phyloP scores from a whole-genome alignment of 345 rosid species.

The Arabis alpina region DNA sequence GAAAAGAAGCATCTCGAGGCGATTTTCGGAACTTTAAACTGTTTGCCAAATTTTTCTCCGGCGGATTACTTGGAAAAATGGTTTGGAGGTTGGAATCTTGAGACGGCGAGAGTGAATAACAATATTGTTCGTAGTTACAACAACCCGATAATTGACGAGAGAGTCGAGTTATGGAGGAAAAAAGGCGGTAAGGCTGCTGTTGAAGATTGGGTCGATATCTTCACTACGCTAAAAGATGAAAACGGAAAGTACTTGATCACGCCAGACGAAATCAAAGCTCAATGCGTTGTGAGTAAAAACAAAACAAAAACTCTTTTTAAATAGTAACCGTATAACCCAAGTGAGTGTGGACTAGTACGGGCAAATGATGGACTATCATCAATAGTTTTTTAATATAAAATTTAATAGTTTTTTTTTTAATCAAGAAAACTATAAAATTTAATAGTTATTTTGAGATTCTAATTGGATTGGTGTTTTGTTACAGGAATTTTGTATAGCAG shows the following conservation, averaged over 20 bases:
- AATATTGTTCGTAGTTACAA: slow-evolving; percentile 40
- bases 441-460: neutral
- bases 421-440: no score
- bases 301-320: no score
- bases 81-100: slow-evolving; percentile 42
- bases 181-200: slow-evolving; percentile 34
- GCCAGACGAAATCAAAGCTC: slow-evolving; percentile 42
- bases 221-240: slow-evolving; percentile 41
- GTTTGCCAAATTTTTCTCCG: slow-evolving; percentile 23
- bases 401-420: no score
- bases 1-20: slow-evolving; percentile 39
- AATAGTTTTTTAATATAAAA: no score
- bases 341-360: no score
- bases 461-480: neutral
- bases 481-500: slow-evolving; percentile 51
- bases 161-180: slow-evolving; percentile 36
- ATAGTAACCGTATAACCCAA: no score
- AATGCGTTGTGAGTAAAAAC: slow-evolving; percentile 35
- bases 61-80: slow-evolving; percentile 30
- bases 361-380: no score
- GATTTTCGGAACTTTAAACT: slow-evolving; percentile 26
- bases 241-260: slow-evolving; percentile 38
- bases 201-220: slow-evolving; percentile 43
- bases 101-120: slow-evolving; percentile 21
- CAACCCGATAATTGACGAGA: slow-evolving; percentile 48